Evolutionary conservation across 2,329 filamentous ascomycete genomes (phyloP), one percentile per base, ranked within the genome.

Genomic region (Stagonosporopsis cucurbitacearum): DNA sequence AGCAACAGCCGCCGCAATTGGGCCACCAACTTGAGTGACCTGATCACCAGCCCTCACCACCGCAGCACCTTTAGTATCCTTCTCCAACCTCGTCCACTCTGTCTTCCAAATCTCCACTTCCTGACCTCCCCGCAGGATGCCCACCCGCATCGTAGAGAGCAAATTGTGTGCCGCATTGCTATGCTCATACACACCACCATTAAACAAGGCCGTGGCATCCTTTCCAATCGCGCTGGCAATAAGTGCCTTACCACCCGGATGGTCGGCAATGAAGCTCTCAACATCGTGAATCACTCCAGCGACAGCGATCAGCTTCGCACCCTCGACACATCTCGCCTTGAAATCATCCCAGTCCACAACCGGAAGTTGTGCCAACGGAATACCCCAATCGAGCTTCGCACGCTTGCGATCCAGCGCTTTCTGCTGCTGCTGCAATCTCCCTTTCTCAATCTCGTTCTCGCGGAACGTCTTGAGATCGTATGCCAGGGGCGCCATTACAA

Each of bases 31-130:
- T 77, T 90, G 90, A 60, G 92, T 96, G 54, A 90, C 85, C 79
- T 96, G 92, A 63, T 86, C 81, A 43, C 91, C 92, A 63, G 91
- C 91, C 61, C 91, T 88, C 65, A 94, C 84, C 64, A 96, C 91
- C 63, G 89, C 86, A 72, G 89, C 82, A 26, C 91, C 91, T 40
- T 86, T 82, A 13, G 86, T 88, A 73, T 96, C 92, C 72, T 89
- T 91, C 72, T 91, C 84, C 64, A 88, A 86, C 49, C 42, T 44
- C 13, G 19, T 51, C 9, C 49, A 49, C 30, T 62, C 58, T 8
- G 50, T 65, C 63, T 77, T 77, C 75, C 75, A 77, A 3, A 75
- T 67, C 59, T 77, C 75, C 2, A 77, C 75, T 52, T 77, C 75
- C 48, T 69, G 68, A 3, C 75, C 75, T 22, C 75, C 75, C 19